Percentiles rank a stretch among this genome's conserved stretches.
phyloP scores from a whole-genome alignment of 768 basidiomycete genomes.

The Cyclocybe aegerita region DNA sequence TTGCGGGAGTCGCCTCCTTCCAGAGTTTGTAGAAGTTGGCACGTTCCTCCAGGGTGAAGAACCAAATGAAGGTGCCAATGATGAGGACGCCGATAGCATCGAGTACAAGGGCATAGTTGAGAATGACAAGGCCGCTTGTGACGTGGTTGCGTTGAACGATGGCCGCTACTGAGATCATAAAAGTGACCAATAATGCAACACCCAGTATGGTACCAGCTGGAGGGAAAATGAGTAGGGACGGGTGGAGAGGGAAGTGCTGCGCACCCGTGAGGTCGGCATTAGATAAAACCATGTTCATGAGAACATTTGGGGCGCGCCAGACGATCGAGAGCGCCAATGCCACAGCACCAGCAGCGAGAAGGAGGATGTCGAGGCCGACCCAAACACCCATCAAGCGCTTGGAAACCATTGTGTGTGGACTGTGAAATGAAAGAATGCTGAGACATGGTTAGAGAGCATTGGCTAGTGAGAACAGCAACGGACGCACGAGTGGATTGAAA shows the following conservation, averaged over 20 bases:
- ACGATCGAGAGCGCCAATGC: slow-evolving; percentile 67
- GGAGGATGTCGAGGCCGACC: slow-evolving; percentile 66
- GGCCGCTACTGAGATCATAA: slow-evolving; percentile 68
- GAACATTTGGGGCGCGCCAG: slow-evolving; percentile 66
- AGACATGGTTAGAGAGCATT: background rate
- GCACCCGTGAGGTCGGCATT: slow-evolving; percentile 57
- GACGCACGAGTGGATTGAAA: slow-evolving; percentile 19
- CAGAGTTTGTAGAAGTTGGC: slow-evolving; percentile 64
- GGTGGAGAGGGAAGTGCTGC: slow-evolving; percentile 24
- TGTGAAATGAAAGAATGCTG: slow-evolving; percentile 9
- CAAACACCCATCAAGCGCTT: slow-evolving; percentile 69
- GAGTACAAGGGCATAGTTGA: slow-evolving; percentile 72
- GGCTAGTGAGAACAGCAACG: slow-evolving; percentile 3
- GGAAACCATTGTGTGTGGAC: slow-evolving; percentile 61
- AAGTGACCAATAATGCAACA: slow-evolving; percentile 63
- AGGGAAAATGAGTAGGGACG: too few relatives aligned
- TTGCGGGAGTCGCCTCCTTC: slow-evolving; percentile 40
- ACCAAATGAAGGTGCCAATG: slow-evolving; percentile 78
- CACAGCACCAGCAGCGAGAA: slow-evolving; percentile 70
- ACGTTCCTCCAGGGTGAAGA: slow-evolving; percentile 73
- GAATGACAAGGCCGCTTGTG: slow-evolving; percentile 66
- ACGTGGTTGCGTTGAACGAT: slow-evolving; percentile 70
- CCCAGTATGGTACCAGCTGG: slow-evolving; percentile 74
- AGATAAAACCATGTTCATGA: slow-evolving; percentile 73
- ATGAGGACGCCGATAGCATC: slow-evolving; percentile 61